phyloP scores from a whole-genome alignment of 441 rosid species.

The Flueggea neowawraea region DNA sequence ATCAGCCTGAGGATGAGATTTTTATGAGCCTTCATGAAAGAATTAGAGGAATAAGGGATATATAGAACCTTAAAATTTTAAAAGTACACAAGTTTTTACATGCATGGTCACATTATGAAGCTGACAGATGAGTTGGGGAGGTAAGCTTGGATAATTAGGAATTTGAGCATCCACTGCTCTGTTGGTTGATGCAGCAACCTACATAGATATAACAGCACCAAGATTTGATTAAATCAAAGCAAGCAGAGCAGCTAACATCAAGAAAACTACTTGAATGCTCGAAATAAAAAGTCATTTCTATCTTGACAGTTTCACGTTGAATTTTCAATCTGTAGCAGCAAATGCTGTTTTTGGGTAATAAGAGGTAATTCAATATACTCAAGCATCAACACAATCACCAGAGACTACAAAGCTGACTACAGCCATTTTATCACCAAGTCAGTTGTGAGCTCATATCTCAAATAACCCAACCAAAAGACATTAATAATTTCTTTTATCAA shows the following conservation, averaged over 20 bases:
- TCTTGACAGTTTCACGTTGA: no score
- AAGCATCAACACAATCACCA: no score
- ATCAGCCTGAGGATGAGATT: slow-evolving; percentile 41
- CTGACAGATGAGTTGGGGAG: slow-evolving; percentile 91
- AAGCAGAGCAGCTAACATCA: background rate
- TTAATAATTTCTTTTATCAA: no score
- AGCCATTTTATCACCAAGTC: no score
- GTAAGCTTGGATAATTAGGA: slow-evolving; percentile 86
- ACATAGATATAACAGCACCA: slow-evolving; percentile 9
- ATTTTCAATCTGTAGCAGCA: no score
- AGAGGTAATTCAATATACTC: no score
- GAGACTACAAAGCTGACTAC: no score
- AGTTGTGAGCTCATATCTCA: no score
- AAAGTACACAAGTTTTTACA: slow-evolving; percentile 36
- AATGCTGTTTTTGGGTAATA: no score
- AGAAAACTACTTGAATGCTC: no score
- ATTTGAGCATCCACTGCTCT: slow-evolving; percentile 88
- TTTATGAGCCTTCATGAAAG: background rate
- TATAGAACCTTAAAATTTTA: background rate
- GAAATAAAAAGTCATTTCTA: no score
- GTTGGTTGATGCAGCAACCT: slow-evolving; percentile 96
- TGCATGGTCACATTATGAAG: slow-evolving; percentile 96
- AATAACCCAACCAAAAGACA: no score
- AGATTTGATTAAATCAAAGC: background rate
- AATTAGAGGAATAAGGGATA: background rate